Evolutionary conservation across 352 stramenopile species (phyloP), one percentile per base, ranked within the genome.

Genomic region (Phytophthora sojae): DNA sequence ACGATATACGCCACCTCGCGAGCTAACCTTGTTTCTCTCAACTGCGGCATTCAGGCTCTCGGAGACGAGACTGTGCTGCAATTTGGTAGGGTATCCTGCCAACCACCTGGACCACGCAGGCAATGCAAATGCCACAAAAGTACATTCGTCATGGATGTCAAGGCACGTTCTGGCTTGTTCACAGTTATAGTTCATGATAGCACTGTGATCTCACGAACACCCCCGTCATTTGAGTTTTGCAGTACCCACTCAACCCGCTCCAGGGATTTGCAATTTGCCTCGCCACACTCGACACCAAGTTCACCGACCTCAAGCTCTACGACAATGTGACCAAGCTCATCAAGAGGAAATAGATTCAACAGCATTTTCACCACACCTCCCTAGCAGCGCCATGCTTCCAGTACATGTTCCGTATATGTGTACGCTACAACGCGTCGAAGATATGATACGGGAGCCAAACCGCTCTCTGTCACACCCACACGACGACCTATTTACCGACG

Each of bases 141-240:
- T 61, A 81, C 70, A 7, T 99, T 99, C 76, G 97, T 88, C 2
- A 97, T 98, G 90, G 96, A 99, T 70, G 87, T 98, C 73, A 76
- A 82, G 75, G 78, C 76, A 81, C 82, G 42, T 49, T n/a, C 42
- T 17, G 35, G 3, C 47, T 17, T 32, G 7, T 45, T 61, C 35
- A 42, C 12, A n/a, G n/a, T n/a, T n/a, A n/a, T n/a, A n/a, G n/a
- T n/a, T n/a, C n/a, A n/a, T n/a, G n/a, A n/a, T n/a, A n/a, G n/a
- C n/a, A n/a, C 29, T 6, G 8, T 32, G 29, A 32, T 32, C 35
- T 44, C 35, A 44, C 35, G 17, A 53, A 4, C 17, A 8, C 45
- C 44, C 35, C 44, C 35, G 12, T 15, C 35, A 26, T 59, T 47
- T 50, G 8, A 42, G 4, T 19, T 61, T 74, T 83, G 39, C 70